phyloP scores from a whole-genome alignment of 2,329 filamentous ascomycete genomes.

The Fusarium papillatum region DNA sequence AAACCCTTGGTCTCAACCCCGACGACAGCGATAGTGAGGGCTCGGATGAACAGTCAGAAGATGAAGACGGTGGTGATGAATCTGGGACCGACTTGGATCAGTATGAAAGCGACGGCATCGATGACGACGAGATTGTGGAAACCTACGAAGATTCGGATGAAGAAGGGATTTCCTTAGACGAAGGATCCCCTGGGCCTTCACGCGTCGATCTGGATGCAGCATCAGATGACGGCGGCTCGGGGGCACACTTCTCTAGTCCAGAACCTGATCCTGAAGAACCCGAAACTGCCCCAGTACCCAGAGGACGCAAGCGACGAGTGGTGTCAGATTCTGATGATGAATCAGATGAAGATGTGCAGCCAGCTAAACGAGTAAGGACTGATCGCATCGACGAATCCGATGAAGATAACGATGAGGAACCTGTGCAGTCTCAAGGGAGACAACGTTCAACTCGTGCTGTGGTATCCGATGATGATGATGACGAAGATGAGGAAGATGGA shows the following conservation, averaged over 20 bases:
- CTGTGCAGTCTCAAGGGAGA: background rate
- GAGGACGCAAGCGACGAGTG: conserved; percentile 45
- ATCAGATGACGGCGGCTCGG: conserved; percentile 20
- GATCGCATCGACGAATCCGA: conserved; percentile 37
- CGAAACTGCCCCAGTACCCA: conserved; percentile 15
- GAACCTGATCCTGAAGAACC: conserved; percentile 39
- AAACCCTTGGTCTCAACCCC: conserved; percentile 4
- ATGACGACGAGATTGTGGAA: conserved; percentile 49
- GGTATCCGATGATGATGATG: conserved; percentile 30
- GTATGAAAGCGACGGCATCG: conserved; percentile 57
- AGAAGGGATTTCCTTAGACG: conserved; percentile 39
- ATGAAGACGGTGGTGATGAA: conserved; percentile 30
- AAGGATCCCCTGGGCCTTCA: background rate
- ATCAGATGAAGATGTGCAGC: conserved; percentile 34
- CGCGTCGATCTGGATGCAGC: conserved; percentile 12
- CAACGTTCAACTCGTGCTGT: conserved; percentile 4
- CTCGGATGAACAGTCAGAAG: conserved; percentile 24
- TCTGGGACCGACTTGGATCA: conserved; percentile 40
- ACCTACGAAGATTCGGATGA: conserved; percentile 43
- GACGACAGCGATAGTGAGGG: conserved; percentile 23
- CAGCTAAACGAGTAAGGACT: conserved; percentile 42
- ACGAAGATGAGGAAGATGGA: conserved; percentile 35
- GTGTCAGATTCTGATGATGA: conserved; percentile 50
- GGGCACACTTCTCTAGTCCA: conserved; percentile 48
- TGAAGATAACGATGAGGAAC: conserved; percentile 32